Evolutionary conservation across 495 filamentous ascomycete genomes (phyloP).

Genomic region (Cryomyces antarcticus): DNA sequence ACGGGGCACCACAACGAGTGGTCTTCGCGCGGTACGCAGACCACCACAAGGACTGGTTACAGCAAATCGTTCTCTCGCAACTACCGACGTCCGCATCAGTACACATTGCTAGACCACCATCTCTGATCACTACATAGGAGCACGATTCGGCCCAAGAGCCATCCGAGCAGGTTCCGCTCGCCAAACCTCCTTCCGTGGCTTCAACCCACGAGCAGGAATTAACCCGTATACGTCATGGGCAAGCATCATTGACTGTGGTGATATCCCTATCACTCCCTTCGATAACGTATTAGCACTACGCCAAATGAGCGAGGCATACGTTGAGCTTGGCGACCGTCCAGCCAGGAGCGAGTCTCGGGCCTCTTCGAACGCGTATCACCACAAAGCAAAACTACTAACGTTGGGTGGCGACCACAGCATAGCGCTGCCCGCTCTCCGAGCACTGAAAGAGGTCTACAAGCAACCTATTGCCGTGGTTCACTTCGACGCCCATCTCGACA

Average conservation of each 20-base stretch:
- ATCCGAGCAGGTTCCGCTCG: slow-evolving; percentile 60
- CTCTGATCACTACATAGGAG: slow-evolving; percentile 24
- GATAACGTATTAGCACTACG: slow-evolving; percentile 55
- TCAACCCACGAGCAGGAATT: slow-evolving; percentile 55
- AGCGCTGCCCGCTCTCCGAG: slow-evolving; percentile 54
- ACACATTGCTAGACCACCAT: no score
- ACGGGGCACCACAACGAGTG: no score
- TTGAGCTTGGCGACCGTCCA: slow-evolving; percentile 36
- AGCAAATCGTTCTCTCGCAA: no score
- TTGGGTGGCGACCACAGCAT: slow-evolving; percentile 70
- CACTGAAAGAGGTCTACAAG: slow-evolving; percentile 47
- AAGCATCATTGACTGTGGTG: slow-evolving; percentile 58
- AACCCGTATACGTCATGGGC: slow-evolving; percentile 64
- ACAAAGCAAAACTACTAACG: slow-evolving; percentile 48
- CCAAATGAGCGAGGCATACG: slow-evolving; percentile 62
- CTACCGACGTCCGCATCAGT: no score
- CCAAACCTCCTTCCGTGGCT: slow-evolving; percentile 51
- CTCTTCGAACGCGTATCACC: slow-evolving; percentile 11
- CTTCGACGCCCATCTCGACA: slow-evolving; percentile 58
- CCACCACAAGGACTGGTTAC: no score
- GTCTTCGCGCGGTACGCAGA: no score
- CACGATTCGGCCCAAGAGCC: slow-evolving; percentile 62
- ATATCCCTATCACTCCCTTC: slow-evolving; percentile 62
- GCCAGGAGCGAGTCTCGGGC: slow-evolving; percentile 18
- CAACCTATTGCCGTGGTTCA: slow-evolving; percentile 58